Evolutionary conservation across 257 asterid genomes (phyloP).

Genomic region (Marsdenia floribunda): DNA sequence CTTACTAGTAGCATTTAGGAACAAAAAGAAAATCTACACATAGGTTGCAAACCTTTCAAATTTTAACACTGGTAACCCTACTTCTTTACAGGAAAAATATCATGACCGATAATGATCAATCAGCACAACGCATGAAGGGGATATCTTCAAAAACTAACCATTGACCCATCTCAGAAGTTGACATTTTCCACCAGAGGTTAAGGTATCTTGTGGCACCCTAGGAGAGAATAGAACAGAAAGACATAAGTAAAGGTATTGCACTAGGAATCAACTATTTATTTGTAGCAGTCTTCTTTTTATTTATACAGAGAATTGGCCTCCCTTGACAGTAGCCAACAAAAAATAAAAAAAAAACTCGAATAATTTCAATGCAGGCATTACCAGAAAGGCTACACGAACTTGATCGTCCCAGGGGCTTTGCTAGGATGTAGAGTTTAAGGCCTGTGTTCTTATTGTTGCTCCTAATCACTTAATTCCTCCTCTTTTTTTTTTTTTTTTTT

Average conservation of each 20-base stretch:
- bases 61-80: background rate
- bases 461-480: no score
- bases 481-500: no score
- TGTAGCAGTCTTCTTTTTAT: background rate
- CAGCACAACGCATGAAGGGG: background rate
- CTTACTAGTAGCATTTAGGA: background rate
- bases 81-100: background rate
- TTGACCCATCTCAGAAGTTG: constrained; percentile 76
- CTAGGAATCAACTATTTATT: background rate
- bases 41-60: background rate
- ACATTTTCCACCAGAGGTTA: constrained; percentile 87
- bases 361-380: background rate
- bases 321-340: background rate
- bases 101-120: background rate
- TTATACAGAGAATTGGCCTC: background rate
- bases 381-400: background rate
- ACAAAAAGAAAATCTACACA: background rate
- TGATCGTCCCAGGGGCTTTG: background rate
- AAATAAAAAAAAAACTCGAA: background rate
- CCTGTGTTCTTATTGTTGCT: no score
- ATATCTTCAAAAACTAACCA: constrained; percentile 44
- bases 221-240: background rate
- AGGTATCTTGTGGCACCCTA: constrained; percentile 92
- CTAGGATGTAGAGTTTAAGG: no score
- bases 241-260: background rate